Evolutionary conservation across 768 basidiomycete genomes (phyloP), one percentile per base, ranked within the genome.

Genomic region (Mycena albidolilacea): DNA sequence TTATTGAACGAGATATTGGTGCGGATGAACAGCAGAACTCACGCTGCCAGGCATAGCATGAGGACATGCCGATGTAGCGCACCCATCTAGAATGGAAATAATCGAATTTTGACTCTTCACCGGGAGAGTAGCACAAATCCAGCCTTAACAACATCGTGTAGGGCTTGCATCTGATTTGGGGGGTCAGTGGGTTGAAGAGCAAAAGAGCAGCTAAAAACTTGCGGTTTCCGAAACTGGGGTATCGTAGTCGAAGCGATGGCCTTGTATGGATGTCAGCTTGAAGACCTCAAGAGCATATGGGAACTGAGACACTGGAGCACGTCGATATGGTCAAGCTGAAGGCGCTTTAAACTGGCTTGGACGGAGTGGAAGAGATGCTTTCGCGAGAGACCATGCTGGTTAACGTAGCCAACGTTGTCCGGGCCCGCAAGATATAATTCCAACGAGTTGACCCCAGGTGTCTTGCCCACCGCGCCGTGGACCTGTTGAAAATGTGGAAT

Each of bases 241-340:
- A 3, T 89, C 83, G 17, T 82, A 69, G 73, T 90, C 90, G 71
- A 90, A 90, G 6, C 90, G 84, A 77, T 90, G 88, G 75, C 87
- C 87, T 88, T 30, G 30, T 30, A 30, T 3, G 30, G 2, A 30
- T 30, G 30, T 30, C 30, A 30, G 30, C 30, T 3, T 4, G 30
- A 30, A 30, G 30, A 2, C 2, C 30, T 30, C 30, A 30, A 30
- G 30, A 46, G 39, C 54, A 21, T 21, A 7, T 7, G 39, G 39
- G 7, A 8, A 35, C 39, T 60, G 85, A 67, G 75, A 87, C 92
- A 92, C 83, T 94, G 93, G 6, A 94, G 81, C 0, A 95, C 80
- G 76, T 95, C 94, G 77, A 95, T 85, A 71, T 94, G 93, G 63
- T 95, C 93, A 21, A 93, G 80, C 62, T 94, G 91, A 1, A 95